Evolutionary conservation across 2,329 filamentous ascomycete species (phyloP).

Genomic region (Penicillium sp.): DNA sequence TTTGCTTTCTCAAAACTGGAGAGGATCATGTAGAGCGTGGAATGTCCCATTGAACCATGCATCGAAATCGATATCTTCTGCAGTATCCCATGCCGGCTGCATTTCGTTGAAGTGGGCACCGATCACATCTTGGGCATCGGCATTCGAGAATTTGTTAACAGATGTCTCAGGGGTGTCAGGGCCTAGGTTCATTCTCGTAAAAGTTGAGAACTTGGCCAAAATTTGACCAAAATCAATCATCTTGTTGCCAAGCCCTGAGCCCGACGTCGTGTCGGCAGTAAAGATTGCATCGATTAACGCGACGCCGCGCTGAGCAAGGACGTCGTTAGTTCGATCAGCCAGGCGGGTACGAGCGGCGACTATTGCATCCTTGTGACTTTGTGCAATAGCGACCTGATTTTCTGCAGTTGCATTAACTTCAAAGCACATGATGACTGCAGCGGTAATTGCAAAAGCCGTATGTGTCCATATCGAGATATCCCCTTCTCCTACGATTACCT

Average conservation of each 20-base stretch:
- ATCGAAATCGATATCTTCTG: conserved; percentile 24
- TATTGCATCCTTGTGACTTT: conserved; percentile 21
- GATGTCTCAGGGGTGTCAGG: conserved; percentile 15
- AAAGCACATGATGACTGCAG: conserved; percentile 26
- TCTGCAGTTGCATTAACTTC: conserved; percentile 20
- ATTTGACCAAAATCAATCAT: conserved; percentile 21
- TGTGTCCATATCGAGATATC: conserved; percentile 27
- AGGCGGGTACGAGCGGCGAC: conserved; percentile 21
- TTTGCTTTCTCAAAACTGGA: background rate
- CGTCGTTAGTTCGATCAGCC: conserved; percentile 16
- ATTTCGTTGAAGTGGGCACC: conserved; percentile 16
- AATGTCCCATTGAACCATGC: conserved; percentile 26
- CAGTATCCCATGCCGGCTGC: conserved; percentile 16
- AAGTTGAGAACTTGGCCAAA: conserved; percentile 20
- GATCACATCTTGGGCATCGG: conserved; percentile 10
- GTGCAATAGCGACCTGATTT: conserved; percentile 10
- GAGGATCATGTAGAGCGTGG: conserved; percentile 13
- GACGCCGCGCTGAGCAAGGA: conserved; percentile 24
- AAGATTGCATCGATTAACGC: conserved; percentile 25
- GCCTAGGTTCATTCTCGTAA: conserved; percentile 14
- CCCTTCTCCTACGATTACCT: conserved; percentile 22
- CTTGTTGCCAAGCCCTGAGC: conserved; percentile 3
- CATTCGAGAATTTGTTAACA: conserved; percentile 8
- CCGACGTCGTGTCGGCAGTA: conserved; percentile 12
- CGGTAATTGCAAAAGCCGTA: conserved; percentile 27